Percentiles rank a stretch among this genome's conserved stretches.
These are phyloP conservation scores for Medakamo hakoo DNA, from an alignment of 139 green algal genomes.

Conservation along the genomic window DNA sequence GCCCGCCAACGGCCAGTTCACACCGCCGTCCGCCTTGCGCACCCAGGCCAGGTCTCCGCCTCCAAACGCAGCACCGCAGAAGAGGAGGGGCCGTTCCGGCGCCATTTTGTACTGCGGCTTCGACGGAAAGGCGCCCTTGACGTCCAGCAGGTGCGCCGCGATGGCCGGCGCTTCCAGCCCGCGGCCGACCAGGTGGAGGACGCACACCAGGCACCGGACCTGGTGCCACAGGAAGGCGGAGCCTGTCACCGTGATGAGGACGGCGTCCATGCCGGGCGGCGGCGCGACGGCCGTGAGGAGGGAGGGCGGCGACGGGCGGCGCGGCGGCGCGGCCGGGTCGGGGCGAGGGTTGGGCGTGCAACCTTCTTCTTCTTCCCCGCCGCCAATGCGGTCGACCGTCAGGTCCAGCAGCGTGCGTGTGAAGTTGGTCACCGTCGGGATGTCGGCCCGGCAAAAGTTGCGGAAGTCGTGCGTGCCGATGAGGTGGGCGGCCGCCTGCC, in stretches of 20 bases:
- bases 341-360: too few species aligned
- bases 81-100: slow-evolving; percentile 58
- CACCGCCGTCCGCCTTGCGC: not conserved
- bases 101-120: slow-evolving; percentile 77
- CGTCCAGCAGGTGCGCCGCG: slow-evolving; percentile 55
- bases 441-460: slow-evolving; percentile 83
- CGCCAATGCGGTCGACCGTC: not conserved
- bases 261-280: not conserved
- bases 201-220: slow-evolving; percentile 82
- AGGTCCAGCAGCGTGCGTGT: slow-evolving; percentile 32
- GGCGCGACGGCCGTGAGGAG: not conserved
- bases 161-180: slow-evolving; percentile 54
- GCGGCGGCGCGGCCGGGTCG: too few species aligned
- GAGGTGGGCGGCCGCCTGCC: slow-evolving; percentile 42
- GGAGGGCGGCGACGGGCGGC: not conserved
- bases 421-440: slow-evolving; percentile 39
- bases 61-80: slow-evolving; percentile 42
- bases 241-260: slow-evolving; percentile 11
- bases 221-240: slow-evolving; percentile 81
- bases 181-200: slow-evolving; percentile 79
- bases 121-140: slow-evolving; percentile 18
- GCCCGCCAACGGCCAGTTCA: not conserved
- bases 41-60: slow-evolving; percentile 10
- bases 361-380: not conserved
- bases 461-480: slow-evolving; percentile 85